These are phyloP conservation scores for Mayamaea pseudoterrestris DNA, from an alignment of 108 stramenopile species.

Conservation along the genomic window DNA sequence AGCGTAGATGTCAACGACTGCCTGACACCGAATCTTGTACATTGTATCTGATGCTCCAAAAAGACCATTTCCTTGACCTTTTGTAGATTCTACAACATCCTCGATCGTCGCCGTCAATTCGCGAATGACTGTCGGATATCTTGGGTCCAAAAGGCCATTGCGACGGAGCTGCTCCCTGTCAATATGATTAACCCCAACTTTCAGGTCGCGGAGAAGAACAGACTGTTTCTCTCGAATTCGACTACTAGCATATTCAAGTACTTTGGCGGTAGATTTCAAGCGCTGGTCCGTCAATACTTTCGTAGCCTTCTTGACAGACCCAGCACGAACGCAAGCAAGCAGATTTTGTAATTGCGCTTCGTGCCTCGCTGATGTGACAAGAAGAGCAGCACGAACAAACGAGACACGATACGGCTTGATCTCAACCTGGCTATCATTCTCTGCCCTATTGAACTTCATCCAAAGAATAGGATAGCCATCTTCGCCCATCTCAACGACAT, in stretches of 20 bases:
- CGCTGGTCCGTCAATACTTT: slow-evolving; percentile 52
- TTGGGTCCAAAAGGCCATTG: slow-evolving; percentile 60
- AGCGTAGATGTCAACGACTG: slow-evolving; percentile 38
- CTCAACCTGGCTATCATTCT: slow-evolving; percentile 25
- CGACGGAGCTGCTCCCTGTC: slow-evolving; percentile 68
- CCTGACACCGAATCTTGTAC: slow-evolving; percentile 53
- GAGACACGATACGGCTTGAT: slow-evolving; percentile 65
- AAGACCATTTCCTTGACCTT: slow-evolving; percentile 19
- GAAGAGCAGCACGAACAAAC: slow-evolving; percentile 68
- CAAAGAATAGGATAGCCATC: slow-evolving; percentile 52
- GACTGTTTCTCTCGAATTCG: slow-evolving; percentile 41
- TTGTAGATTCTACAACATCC: slow-evolving; percentile 47
- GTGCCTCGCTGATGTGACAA: slow-evolving; percentile 55
- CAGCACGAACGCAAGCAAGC: slow-evolving; percentile 46
- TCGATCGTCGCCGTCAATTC: slow-evolving; percentile 43
- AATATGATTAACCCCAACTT: slow-evolving; percentile 69
- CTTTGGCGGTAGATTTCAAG: slow-evolving; percentile 50
- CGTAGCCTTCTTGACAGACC: slow-evolving; percentile 67
- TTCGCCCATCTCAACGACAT: slow-evolving; percentile 30
- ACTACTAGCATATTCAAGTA: slow-evolving; percentile 57
- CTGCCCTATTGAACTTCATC: slow-evolving; percentile 20
- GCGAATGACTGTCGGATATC: slow-evolving; percentile 54
- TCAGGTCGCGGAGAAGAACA: slow-evolving; percentile 57
- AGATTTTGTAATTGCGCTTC: slow-evolving; percentile 69
- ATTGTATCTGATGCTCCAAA: slow-evolving; percentile 25